These are phyloP conservation scores for Trichosporon sp. DNA, from an alignment of 1,284 basidiomycete species.

Conservation along the genomic window DNA sequence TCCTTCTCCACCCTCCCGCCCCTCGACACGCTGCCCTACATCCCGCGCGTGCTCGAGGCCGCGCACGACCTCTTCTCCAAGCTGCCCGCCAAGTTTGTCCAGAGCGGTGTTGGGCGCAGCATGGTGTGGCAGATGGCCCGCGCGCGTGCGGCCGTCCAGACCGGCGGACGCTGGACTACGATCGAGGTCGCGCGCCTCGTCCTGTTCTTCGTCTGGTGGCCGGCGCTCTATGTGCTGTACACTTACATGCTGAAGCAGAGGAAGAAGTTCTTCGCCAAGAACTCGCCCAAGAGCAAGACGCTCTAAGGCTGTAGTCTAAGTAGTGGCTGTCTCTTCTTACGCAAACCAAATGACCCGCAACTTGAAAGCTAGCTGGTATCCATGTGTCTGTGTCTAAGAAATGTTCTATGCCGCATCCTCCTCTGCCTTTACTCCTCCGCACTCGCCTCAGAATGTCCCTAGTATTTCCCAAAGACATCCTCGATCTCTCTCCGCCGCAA, in stretches of 20 bases:
- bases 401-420: slow-evolving; percentile 15
- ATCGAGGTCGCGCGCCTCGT: slow-evolving; percentile 62
- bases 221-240: slow-evolving; percentile 83
- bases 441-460: neutral
- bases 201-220: slow-evolving; percentile 87
- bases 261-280: slow-evolving; percentile 68
- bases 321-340: too few species aligned
- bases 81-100: slow-evolving; percentile 38
- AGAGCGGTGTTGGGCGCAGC: slow-evolving; percentile 38
- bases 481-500: too few species aligned
- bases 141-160: slow-evolving; percentile 27
- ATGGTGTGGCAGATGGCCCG: slow-evolving; percentile 45
- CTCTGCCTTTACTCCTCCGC: neutral
- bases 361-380: neutral
- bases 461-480: neutral
- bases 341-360: too few species aligned
- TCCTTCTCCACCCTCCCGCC: slow-evolving; percentile 75
- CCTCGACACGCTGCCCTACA: slow-evolving; percentile 54
- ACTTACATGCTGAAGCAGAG: slow-evolving; percentile 86
- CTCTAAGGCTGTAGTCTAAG: neutral
- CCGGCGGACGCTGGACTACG: slow-evolving; percentile 40
- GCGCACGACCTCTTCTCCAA: slow-evolving; percentile 33
- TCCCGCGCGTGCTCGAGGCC: slow-evolving; percentile 33
- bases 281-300: slow-evolving; percentile 12
- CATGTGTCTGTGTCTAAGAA: slow-evolving; percentile 5